phyloP scores from a whole-genome alignment of 371 early-diverging fungal genomes.

The Mucor saturninus region DNA sequence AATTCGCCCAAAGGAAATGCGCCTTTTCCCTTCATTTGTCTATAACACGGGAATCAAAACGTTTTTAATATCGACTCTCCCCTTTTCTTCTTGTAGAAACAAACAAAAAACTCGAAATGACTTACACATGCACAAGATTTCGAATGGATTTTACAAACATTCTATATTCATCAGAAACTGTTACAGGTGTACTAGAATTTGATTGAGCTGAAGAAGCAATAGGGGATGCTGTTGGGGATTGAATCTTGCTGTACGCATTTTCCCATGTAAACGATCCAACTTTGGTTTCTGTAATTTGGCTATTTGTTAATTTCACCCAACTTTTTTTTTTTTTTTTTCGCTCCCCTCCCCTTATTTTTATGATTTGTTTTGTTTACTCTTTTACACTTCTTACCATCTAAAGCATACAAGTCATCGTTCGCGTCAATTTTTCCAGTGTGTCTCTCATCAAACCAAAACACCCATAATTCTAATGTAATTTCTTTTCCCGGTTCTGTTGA shows the following conservation, averaged over 20 bases:
- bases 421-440: slow-evolving; percentile 50
- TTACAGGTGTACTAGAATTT: slow-evolving; percentile 29
- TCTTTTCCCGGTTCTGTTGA: slow-evolving; percentile 13
- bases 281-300: slow-evolving; percentile 33
- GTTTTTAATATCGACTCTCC: not conserved
- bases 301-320: not conserved
- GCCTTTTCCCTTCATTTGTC: slow-evolving; percentile 41
- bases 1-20: slow-evolving; percentile 50
- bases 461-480: slow-evolving; percentile 44
- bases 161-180: slow-evolving; percentile 45
- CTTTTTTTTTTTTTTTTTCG: not conserved
- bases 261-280: slow-evolving; percentile 56
- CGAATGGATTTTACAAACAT: slow-evolving; percentile 43
- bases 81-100: not conserved
- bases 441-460: slow-evolving; percentile 57
- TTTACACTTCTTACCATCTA: slow-evolving; percentile 37
- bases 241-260: slow-evolving; percentile 33
- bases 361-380: not conserved
- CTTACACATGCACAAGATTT: slow-evolving; percentile 47
- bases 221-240: slow-evolving; percentile 45
- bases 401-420: slow-evolving; percentile 30
- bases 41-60: slow-evolving; percentile 9
- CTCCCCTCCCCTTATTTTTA: not conserved
- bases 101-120: not conserved
- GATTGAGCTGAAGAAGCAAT: slow-evolving; percentile 27